Percentiles rank a stretch among this genome's conserved stretches.
These are phyloP conservation scores for Penicillium macrosclerotiorum DNA, from an alignment of 495 filamentous ascomycete genomes.

Conservation along the genomic window DNA sequence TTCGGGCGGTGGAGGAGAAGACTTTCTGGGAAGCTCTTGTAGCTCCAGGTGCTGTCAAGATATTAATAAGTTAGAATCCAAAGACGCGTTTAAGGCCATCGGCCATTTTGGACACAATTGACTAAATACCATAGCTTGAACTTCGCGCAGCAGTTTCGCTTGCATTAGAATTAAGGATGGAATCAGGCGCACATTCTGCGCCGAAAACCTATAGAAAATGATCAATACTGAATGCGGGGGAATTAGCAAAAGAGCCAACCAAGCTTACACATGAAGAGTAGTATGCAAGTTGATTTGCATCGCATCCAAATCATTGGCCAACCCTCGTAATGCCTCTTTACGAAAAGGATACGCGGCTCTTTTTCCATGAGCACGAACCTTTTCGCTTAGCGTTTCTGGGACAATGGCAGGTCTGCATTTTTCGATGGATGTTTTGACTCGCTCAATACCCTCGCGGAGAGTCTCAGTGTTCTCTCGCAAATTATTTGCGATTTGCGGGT, in stretches of 20 bases:
- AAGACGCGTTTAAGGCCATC: neutral
- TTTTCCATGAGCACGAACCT: constrained; percentile 1
- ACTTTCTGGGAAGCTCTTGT: neutral
- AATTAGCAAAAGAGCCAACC: no score
- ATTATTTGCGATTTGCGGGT: neutral
- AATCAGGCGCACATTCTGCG: constrained; percentile 2
- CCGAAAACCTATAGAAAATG: neutral
- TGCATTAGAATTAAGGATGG: constrained; percentile 1
- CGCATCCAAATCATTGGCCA: neutral
- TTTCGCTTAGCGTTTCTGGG: neutral
- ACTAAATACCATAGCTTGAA: constrained; percentile 1
- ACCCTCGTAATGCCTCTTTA: neutral
- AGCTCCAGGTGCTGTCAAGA: constrained; percentile 1
- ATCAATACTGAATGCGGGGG: no score
- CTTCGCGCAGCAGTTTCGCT: neutral
- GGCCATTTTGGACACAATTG: neutral
- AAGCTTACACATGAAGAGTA: no score
- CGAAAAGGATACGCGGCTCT: constrained; percentile 5
- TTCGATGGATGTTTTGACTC: neutral
- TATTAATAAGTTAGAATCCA: neutral
- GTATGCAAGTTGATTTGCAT: neutral
- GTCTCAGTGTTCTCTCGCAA: neutral
- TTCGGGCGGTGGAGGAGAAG: neutral
- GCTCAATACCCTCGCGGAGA: neutral
- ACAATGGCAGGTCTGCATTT: neutral